These are phyloP conservation scores for Cytospora schulzeri DNA, from an alignment of 2,329 filamentous ascomycete genomes.

Conservation along the genomic window DNA sequence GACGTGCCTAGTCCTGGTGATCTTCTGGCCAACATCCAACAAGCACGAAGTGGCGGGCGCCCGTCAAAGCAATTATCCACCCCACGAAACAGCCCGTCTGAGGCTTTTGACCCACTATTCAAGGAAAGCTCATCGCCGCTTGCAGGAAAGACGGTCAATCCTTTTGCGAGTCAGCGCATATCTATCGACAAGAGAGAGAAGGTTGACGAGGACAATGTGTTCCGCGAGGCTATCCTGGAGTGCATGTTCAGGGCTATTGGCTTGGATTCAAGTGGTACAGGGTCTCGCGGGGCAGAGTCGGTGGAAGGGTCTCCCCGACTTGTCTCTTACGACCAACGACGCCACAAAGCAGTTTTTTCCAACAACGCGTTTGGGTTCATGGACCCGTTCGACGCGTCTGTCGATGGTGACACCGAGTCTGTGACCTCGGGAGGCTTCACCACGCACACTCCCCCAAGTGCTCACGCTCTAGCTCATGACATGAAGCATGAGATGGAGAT, in stretches of 20 bases:
- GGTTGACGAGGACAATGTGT: conserved; percentile 83
- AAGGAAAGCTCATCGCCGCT: conserved; percentile 48
- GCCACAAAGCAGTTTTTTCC: conserved; percentile 77
- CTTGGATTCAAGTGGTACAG: conserved; percentile 68
- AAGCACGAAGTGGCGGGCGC: conserved; percentile 62
- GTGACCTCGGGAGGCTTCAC: conserved; percentile 71
- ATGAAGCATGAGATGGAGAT: conserved; percentile 93
- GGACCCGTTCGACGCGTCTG: conserved; percentile 75
- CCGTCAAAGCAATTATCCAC: conserved; percentile 37
- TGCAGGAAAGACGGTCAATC: conserved; percentile 55
- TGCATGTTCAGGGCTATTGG: conserved; percentile 96
- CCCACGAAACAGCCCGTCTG: conserved; percentile 33
- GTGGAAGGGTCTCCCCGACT: conserved; percentile 83
- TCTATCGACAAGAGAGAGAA: conserved; percentile 74
- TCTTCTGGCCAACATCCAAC: conserved; percentile 75
- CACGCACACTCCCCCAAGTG: conserved; percentile 62
- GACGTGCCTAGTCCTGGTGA: conserved; percentile 72
- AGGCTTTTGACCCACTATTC: conserved; percentile 37
- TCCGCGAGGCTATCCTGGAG: conserved; percentile 86
- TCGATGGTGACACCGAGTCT: conserved; percentile 85
- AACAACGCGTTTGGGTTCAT: conserved; percentile 90
- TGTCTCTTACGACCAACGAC: conserved; percentile 78
- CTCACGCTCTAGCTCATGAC: conserved; percentile 71
- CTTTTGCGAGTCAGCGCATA: conserved; percentile 57
- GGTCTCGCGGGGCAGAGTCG: conserved; percentile 69